phyloP scores from a whole-genome alignment of 2,329 filamentous ascomycete species.

The Arachnomyces sp. region DNA sequence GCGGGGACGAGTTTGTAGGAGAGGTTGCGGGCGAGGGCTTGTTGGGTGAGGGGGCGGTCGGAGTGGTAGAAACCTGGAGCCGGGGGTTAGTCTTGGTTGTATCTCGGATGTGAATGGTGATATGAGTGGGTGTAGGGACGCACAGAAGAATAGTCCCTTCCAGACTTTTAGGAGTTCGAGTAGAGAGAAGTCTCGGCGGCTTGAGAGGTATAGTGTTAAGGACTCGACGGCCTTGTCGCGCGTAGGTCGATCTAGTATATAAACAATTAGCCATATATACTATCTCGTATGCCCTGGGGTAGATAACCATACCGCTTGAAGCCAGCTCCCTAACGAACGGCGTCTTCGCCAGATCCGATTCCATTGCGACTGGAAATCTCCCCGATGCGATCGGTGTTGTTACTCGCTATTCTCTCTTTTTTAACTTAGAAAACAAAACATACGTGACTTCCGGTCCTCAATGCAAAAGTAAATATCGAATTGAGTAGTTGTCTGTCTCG shows the following conservation, averaged over 20 bases:
- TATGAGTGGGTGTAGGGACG: constrained; percentile 12
- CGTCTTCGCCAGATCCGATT: constrained; percentile 26
- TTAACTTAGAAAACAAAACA: too few relatives aligned
- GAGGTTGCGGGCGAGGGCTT: constrained; percentile 70
- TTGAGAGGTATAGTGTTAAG: constrained; percentile 67
- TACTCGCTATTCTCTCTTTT: too few relatives aligned
- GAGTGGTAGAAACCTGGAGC: constrained; percentile 81
- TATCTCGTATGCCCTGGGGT: background rate
- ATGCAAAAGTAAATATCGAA: too few relatives aligned
- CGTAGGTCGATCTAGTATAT: constrained; percentile 59
- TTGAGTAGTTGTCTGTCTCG: too few relatives aligned
- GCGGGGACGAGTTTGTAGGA: constrained; percentile 56
- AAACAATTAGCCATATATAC: constrained; percentile 10
- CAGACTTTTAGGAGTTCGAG: constrained; percentile 79
- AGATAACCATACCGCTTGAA: constrained; percentile 62
- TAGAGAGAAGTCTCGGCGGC: constrained; percentile 52
- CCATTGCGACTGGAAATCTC: background rate
- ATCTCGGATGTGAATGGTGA: background rate
- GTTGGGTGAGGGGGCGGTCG: constrained; percentile 80
- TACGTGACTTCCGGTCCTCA: too few relatives aligned
- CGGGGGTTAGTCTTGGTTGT: background rate
- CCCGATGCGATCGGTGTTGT: constrained; percentile 18
- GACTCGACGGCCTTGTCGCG: constrained; percentile 70
- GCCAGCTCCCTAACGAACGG: constrained; percentile 78
- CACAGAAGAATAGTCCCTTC: constrained; percentile 87